Evolutionary conservation across 345 rosid genomes (phyloP), one percentile per base, ranked within the genome.

Genomic region (Anastatica hierochuntica): DNA sequence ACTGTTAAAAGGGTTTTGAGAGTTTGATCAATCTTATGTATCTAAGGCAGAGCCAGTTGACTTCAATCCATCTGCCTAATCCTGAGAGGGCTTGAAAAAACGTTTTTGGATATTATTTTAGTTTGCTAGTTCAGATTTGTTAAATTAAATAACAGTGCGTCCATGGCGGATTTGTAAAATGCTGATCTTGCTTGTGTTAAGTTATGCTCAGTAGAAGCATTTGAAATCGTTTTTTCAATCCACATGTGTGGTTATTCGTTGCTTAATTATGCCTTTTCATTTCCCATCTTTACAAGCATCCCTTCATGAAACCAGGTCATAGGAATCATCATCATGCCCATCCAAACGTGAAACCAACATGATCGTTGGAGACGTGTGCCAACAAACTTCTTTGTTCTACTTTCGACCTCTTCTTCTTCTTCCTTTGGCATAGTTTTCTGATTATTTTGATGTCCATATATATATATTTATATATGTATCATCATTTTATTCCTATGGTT

Each of bases 361-460:
- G n/a, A n/a, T n/a, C n/a, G n/a, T n/a, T n/a, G n/a, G n/a, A n/a
- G n/a, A n/a, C n/a, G n/a, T n/a, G n/a, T n/a, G n/a, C n/a, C n/a
- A n/a, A n/a, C n/a, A n/a, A n/a, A n/a, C n/a, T n/a, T n/a, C n/a
- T n/a, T n/a, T n/a, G n/a, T n/a, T n/a, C 33, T 31, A 33, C 51
- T 20, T 56, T 20, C 5, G 6, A 31, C 41, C 20, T 43, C 31
- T 43, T 11, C 15, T n/a, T n/a, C n/a, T n/a, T n/a, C n/a, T n/a
- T n/a, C n/a, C n/a, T 12, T 24, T 43, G 43, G 34, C 43, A 23
- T 43, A 5, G 20, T 43, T 9, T 31, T 42, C 0, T 36, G 2
- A 37, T 35, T 17, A n/a, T n/a, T n/a, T n/a, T n/a, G n/a, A n/a
- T 36, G 55, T 19, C 15, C 56, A 60, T 49, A 60, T 38, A n/a